A percentile compares a stretch with the other conserved stretches of the same genome.
phyloP scores from a whole-genome alignment of 768 basidiomycete species.

The Termitomyces sp. region DNA sequence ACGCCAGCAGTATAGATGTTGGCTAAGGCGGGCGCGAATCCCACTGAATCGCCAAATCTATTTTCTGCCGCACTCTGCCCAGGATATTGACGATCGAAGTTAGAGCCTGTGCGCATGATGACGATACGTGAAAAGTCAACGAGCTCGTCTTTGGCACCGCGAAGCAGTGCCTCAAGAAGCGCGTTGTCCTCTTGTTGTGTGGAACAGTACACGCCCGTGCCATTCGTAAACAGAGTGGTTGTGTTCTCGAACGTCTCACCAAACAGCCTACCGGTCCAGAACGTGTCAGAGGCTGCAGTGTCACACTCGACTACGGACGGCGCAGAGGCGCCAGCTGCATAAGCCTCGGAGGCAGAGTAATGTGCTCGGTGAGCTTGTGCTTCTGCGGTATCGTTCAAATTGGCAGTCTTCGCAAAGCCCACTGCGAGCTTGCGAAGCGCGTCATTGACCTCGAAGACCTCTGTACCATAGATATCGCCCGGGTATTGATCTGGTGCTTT shows the following conservation, averaged over 20 bases:
- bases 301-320: constrained; percentile 11
- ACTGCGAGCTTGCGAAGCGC: constrained; percentile 4
- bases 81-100: constrained; percentile 8
- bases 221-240: constrained; percentile 6
- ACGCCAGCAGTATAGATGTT: background rate
- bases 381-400: background rate
- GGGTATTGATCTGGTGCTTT: constrained; percentile 4
- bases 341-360: background rate
- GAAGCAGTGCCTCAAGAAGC: constrained; percentile 6
- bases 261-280: constrained; percentile 4
- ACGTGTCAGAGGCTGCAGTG: constrained; percentile 6
- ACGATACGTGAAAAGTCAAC: constrained; percentile 9
- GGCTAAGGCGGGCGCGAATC: background rate
- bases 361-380: background rate
- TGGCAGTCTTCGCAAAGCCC: background rate
- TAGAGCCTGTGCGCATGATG: constrained; percentile 8
- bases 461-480: constrained; percentile 6
- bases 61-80: constrained; percentile 7
- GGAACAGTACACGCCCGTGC: constrained; percentile 6
- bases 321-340: background rate
- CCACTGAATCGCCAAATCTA: constrained; percentile 1
- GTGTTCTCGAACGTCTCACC: constrained; percentile 8
- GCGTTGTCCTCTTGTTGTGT: constrained; percentile 12
- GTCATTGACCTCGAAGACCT: constrained; percentile 11
- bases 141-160: constrained; percentile 2